Percentiles rank a stretch among this genome's conserved stretches.
Evolutionary conservation across 768 basidiomycete species (phyloP).

Genomic region (Artomyces pyxidatus): DNA sequence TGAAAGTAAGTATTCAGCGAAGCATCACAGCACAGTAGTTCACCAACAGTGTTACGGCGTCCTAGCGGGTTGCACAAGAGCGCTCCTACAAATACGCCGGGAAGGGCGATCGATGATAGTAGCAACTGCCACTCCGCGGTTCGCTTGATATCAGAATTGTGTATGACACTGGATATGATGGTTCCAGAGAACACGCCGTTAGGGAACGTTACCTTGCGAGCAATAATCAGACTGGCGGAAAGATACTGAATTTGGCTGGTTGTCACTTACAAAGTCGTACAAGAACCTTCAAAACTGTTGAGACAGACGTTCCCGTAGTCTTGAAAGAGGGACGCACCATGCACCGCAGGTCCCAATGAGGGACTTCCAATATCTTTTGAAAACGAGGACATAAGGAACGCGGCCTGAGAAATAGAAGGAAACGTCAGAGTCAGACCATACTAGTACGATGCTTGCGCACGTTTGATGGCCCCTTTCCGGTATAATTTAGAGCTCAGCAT

Average conservation of each 20-base stretch:
- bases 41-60: conserved; percentile 48
- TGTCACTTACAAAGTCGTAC: conserved; percentile 50
- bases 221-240: background rate
- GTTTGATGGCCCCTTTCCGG: conserved; percentile 56
- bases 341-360: conserved; percentile 69
- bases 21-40: too few relatives aligned
- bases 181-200: conserved; percentile 64
- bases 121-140: conserved; percentile 70
- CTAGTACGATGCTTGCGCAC: conserved; percentile 24
- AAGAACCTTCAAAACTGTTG: conserved; percentile 41
- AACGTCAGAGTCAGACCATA: background rate
- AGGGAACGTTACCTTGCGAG: conserved; percentile 52
- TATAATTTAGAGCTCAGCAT: conserved; percentile 67
- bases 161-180: conserved; percentile 61
- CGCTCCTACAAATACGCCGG: conserved; percentile 37
- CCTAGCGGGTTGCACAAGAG: conserved; percentile 45
- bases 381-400: conserved; percentile 53
- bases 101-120: conserved; percentile 51
- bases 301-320: conserved; percentile 1
- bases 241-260: background rate
- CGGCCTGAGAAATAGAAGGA: conserved; percentile 25
- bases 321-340: conserved; percentile 35
- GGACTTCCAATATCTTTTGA: conserved; percentile 58
- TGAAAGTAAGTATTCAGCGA: too few relatives aligned
- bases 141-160: conserved; percentile 41